Evolutionary conservation across 768 basidiomycete species (phyloP).

Genomic region (Favolaschia claudopus): DNA sequence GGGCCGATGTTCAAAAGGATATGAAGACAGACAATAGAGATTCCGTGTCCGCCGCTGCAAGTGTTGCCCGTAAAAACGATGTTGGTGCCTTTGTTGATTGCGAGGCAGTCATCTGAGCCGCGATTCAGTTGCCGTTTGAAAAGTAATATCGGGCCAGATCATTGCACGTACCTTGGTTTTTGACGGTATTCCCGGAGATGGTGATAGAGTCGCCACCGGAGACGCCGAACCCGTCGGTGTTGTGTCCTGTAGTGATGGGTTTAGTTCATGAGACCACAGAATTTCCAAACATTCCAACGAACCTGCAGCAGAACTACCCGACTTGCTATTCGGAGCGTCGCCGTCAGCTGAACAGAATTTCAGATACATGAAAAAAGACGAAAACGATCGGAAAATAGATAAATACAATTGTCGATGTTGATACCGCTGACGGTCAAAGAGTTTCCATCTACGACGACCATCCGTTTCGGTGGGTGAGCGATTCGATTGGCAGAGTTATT

Average conservation of each 20-base stretch:
- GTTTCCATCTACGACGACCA: constrained; percentile 17
- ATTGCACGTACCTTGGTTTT: constrained; percentile 27
- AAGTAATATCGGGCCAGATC: no score
- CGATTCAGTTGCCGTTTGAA: not conserved
- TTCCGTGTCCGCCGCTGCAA: constrained; percentile 31
- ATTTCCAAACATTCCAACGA: not conserved
- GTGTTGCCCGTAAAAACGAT: constrained; percentile 29
- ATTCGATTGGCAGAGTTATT: not conserved
- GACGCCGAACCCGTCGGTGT: constrained; percentile 34
- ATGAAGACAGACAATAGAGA: constrained; percentile 17
- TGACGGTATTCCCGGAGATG: constrained; percentile 19
- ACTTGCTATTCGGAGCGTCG: constrained; percentile 24
- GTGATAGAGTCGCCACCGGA: constrained; percentile 25
- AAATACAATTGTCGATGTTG: constrained; percentile 27
- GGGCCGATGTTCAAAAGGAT: no score
- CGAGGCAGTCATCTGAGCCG: constrained; percentile 29
- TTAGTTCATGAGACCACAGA: not conserved
- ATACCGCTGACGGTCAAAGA: constrained; percentile 24
- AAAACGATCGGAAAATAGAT: not conserved
- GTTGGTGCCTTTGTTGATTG: constrained; percentile 29
- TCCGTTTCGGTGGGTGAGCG: no score
- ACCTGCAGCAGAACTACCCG: constrained; percentile 18
- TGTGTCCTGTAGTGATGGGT: constrained; percentile 5
- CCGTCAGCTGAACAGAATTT: constrained; percentile 21
- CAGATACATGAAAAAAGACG: not conserved